Base-by-base conservation (phyloP, 2,329 filamentous ascomycete species). In the Xylariaceae sp. region DNA sequence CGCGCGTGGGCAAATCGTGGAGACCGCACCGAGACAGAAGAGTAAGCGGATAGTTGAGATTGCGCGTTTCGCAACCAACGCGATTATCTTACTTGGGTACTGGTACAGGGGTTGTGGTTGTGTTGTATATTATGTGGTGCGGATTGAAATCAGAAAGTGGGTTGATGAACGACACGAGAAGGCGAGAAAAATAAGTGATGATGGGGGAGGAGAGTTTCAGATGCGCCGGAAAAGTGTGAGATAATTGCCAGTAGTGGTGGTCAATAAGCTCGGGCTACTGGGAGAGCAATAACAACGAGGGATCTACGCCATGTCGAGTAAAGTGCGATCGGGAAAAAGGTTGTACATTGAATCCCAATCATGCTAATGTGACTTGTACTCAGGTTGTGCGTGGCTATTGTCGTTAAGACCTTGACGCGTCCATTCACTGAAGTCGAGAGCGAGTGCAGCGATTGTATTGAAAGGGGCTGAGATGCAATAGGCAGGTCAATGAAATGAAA, bases 91-190 rank as follows among this genome's bases (percentile, higher is more conserved):
- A 27, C 7, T 7, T 27, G 22, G 22, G 22, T 27, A 27, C 7
- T 27, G 22, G 22, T 27, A 27, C 22, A 27, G 22, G 22, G 22
- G 22, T 27, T 27, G 22, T 27, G 22, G 22, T 27, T 27, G 22
- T 27, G 22, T 27, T 27, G 22, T 27, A 27, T 27, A 7, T 27
- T 27, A 27, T 7, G 22, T 27, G 22, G 4, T 27, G 22, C 22
- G 22, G 22, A 27, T 27, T 46, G 48, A 27, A 44, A 33, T 43
- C 9, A 17, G 52, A 45, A 52, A 38, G 31, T 35, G 43, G 49
- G 48, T 48, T 45, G 33, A 44, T 45, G 18, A 66, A n/a, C 70
- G 66, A 30, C 31, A 31, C 35, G 32, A 41, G 43, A 47, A 47
- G 47, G 40, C 11, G 45, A 40, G 32, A 11, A 42, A 14, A 11